A percentile compares a stretch with the other conserved stretches of the same genome.
These are phyloP conservation scores for Pneumocystis canis DNA, from an alignment of 1,139 yeast species.

Conservation along the genomic window DNA sequence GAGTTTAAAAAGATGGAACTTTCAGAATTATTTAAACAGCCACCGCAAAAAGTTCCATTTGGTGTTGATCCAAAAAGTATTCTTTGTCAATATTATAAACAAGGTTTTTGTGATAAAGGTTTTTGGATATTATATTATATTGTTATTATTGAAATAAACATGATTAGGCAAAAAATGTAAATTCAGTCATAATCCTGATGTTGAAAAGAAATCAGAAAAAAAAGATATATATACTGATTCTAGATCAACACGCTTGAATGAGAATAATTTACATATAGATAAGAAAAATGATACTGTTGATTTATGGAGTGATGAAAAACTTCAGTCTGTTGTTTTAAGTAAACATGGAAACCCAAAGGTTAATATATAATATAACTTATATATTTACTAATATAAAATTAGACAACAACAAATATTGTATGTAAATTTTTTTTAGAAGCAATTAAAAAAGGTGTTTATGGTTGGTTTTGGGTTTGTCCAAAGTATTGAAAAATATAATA, in stretches of 20 bases:
- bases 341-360: slow-evolving; percentile 72
- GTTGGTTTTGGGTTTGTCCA: slow-evolving; percentile 99
- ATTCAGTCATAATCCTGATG: slow-evolving; percentile 76
- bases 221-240: slow-evolving; percentile 87
- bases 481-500: slow-evolving; percentile 33
- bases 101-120: slow-evolving; percentile 50
- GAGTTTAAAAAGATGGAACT: slow-evolving; percentile 84
- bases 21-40: slow-evolving; percentile 51
- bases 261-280: background rate
- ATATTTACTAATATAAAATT: slow-evolving; percentile 16
- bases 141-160: background rate
- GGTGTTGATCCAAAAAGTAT: slow-evolving; percentile 97
- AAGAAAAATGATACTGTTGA: slow-evolving; percentile 40
- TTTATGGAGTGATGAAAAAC: slow-evolving; percentile 90
- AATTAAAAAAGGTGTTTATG: slow-evolving; percentile 91
- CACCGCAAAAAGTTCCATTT: slow-evolving; percentile 77
- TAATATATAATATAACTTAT: background rate
- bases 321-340: slow-evolving; percentile 69
- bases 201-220: slow-evolving; percentile 80
- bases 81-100: slow-evolving; percentile 77
- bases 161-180: slow-evolving; percentile 66
- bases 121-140: background rate
- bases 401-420: slow-evolving; percentile 86
- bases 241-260: slow-evolving; percentile 27
- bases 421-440: slow-evolving; percentile 93